phyloP scores from a whole-genome alignment of 1,139 yeast genomes.

The Zygoascus meyerae region DNA sequence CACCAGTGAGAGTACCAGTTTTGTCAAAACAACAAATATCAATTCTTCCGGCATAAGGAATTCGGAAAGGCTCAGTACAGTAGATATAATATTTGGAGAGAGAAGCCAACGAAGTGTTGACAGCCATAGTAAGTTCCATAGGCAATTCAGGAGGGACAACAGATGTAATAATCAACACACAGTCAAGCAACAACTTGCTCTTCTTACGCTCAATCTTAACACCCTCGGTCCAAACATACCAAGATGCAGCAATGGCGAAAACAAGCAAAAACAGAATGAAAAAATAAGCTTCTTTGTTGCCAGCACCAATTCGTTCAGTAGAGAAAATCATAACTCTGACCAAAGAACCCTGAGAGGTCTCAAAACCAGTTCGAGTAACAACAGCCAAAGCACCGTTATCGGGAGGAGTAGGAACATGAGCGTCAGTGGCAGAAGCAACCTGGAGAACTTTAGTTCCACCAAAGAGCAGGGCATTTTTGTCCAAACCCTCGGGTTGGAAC shows the following conservation, averaged over 20 bases:
- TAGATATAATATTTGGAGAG: slow-evolving; percentile 81
- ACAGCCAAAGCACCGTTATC: slow-evolving; percentile 90
- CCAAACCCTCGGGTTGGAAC: slow-evolving; percentile 73
- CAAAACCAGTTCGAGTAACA: slow-evolving; percentile 92
- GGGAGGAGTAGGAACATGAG: slow-evolving; percentile 48
- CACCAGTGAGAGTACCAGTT: slow-evolving; percentile 97
- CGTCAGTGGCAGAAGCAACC: slow-evolving; percentile 44
- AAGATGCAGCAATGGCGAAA: slow-evolving; percentile 92
- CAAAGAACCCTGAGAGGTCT: slow-evolving; percentile 94
- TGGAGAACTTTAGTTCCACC: slow-evolving; percentile 98
- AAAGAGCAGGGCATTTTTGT: slow-evolving; percentile 81
- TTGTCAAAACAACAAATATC: slow-evolving; percentile 98
- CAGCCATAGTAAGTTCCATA: slow-evolving; percentile 98
- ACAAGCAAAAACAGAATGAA: slow-evolving; percentile 83
- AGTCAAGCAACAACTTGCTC: slow-evolving; percentile 87
- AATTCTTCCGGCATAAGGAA: slow-evolving; percentile 95
- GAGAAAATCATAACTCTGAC: slow-evolving; percentile 98
- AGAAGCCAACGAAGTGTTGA: slow-evolving; percentile 82
- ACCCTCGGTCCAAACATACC: slow-evolving; percentile 99
- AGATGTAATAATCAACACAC: slow-evolving; percentile 91
- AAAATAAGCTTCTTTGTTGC: slow-evolving; percentile 88
- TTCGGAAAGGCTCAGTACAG: slow-evolving; percentile 98
- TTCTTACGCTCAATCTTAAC: slow-evolving; percentile 92
- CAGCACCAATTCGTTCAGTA: slow-evolving; percentile 94
- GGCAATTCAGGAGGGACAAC: slow-evolving; percentile 99